Conservation (phyloP, 208 protist genomes). For the Trichomonas vaginalis region DNA sequence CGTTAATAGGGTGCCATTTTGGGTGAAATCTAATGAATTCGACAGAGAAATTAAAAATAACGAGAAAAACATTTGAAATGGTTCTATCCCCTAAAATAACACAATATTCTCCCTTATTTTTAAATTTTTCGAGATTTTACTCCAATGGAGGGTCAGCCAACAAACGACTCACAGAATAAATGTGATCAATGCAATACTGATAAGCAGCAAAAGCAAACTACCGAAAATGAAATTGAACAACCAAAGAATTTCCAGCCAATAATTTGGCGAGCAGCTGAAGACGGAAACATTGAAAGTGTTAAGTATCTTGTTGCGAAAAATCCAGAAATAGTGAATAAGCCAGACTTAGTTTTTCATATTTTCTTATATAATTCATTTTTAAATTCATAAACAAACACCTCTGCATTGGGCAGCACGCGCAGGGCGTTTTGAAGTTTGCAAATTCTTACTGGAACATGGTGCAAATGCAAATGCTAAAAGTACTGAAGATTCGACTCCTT, state of each 20-base stretch:
- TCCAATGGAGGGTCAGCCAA: no score
- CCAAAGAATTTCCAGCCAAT: neutral
- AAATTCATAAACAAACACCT: neutral
- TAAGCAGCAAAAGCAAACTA: neutral
- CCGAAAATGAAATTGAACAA: neutral
- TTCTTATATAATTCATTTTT: neutral
- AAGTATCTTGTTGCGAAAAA: neutral
- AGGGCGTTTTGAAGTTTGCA: neutral
- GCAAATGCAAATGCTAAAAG: neutral
- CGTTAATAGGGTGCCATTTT: neutral
- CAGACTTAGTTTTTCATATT: neutral
- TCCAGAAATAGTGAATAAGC: neutral
- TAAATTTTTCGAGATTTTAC: neutral
- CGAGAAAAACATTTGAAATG: neutral
- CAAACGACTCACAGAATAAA: neutral
- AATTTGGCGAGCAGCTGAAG: neutral
- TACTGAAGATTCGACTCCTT: neutral
- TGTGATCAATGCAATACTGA: neutral
- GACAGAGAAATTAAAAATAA: neutral
- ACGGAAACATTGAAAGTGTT: neutral
- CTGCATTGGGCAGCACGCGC: neutral
- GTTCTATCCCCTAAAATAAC: neutral
- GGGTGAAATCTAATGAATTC: neutral
- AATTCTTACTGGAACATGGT: neutral
- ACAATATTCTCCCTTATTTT: neutral